Conservation (phyloP, 31 red algal species). For the Bonnemaisonia californica region DNA sequence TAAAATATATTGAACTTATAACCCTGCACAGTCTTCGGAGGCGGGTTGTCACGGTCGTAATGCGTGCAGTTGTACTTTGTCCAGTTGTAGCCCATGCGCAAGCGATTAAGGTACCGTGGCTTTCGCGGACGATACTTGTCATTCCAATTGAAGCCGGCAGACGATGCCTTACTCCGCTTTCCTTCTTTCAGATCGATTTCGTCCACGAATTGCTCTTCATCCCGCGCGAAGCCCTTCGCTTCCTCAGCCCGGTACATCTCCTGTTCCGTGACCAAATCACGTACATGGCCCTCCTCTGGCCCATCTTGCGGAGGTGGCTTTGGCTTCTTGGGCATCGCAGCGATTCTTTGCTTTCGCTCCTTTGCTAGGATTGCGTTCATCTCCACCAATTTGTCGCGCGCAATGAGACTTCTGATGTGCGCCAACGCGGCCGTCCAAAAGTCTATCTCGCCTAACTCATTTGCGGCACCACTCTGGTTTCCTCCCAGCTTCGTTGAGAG, state of each 20-base stretch:
- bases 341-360: conserved; percentile 29
- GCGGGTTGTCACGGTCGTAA: conserved; percentile 94
- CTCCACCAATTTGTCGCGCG: conserved; percentile 8
- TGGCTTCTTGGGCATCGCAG: not conserved
- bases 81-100: conserved; percentile 85
- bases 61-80: conserved; percentile 94
- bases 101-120: conserved; percentile 82
- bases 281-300: not conserved
- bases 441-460: conserved; percentile 48
- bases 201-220: conserved; percentile 59
- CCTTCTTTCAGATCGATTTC: conserved; percentile 40
- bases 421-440: conserved; percentile 62
- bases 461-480: not conserved
- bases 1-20: conserved; percentile 99
- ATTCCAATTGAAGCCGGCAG: conserved; percentile 44
- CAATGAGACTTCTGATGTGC: conserved; percentile 30
- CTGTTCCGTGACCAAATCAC: not conserved
- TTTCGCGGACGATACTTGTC: conserved; percentile 87
- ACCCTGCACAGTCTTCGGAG: conserved; percentile 89
- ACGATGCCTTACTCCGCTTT: not conserved
- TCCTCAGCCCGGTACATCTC: conserved; percentile 24
- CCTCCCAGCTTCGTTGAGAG: conserved; percentile 25
- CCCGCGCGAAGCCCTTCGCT: conserved; percentile 22
- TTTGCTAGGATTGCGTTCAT: conserved; percentile 25
- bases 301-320: not conserved